A percentile compares a stretch with the other conserved stretches of the same genome.
Evolutionary conservation across 176 grass and related monocot genomes (phyloP).

Genomic region (Hsuehochloa calcarea): DNA sequence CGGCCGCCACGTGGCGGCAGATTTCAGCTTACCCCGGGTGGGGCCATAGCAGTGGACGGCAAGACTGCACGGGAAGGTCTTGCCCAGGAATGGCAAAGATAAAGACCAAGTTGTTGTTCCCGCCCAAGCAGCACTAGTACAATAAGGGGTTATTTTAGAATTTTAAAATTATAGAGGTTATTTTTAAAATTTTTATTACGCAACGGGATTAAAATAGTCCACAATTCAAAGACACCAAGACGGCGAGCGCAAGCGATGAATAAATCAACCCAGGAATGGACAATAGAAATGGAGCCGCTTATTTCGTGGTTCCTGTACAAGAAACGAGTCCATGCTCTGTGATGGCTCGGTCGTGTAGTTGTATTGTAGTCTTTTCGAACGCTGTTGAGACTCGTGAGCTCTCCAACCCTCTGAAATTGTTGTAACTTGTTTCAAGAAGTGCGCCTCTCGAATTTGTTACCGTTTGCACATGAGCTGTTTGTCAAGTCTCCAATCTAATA

Average conservation of each 20-base stretch:
- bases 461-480: not conserved
- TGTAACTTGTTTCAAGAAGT: not conserved
- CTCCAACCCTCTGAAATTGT: not conserved
- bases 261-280: not conserved
- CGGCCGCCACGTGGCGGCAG: too few species aligned
- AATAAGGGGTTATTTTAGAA: too few species aligned
- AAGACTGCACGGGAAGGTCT: too few species aligned
- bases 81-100: too few species aligned
- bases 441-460: not conserved
- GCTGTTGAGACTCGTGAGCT: not conserved
- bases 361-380: not conserved
- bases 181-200: too few species aligned
- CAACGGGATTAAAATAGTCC: too few species aligned
- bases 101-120: too few species aligned
- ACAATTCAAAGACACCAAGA: too few species aligned
- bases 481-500: not conserved
- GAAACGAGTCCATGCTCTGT: conserved; percentile 8
- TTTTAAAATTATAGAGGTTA: too few species aligned
- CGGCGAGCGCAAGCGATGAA: not conserved
- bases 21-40: too few species aligned
- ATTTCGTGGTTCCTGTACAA: not conserved
- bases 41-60: too few species aligned
- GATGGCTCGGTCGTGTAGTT: not conserved
- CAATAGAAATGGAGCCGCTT: not conserved
- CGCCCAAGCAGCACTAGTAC: too few species aligned